Conservation (phyloP, 805 yeast genomes). For the Lipomyces oligophaga region DNA sequence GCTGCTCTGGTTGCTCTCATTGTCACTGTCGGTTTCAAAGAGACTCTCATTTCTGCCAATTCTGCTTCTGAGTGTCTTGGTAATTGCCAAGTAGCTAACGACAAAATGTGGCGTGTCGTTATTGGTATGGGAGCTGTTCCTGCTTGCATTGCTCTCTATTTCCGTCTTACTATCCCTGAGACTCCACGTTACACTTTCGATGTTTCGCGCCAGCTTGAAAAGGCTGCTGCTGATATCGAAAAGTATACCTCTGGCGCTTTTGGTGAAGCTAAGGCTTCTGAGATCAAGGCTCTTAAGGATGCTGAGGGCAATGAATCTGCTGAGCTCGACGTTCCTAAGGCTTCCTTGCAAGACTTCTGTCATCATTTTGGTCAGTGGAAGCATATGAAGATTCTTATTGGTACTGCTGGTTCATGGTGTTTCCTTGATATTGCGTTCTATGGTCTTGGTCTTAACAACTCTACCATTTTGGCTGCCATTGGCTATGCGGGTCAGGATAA, state of each 20-base stretch:
- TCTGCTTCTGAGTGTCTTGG: slow-evolving; percentile 58
- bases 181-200: slow-evolving; percentile 89
- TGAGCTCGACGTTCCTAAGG: slow-evolving; percentile 66
- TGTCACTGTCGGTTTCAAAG: slow-evolving; percentile 73
- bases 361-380: slow-evolving; percentile 80
- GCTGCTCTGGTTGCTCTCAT: slow-evolving; percentile 83
- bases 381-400: slow-evolving; percentile 75
- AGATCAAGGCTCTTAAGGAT: slow-evolving; percentile 27
- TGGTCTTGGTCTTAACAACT: slow-evolving; percentile 81
- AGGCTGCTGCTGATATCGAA: slow-evolving; percentile 54
- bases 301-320: slow-evolving; percentile 12
- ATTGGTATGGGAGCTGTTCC: slow-evolving; percentile 90
- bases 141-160: slow-evolving; percentile 75
- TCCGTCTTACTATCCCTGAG: slow-evolving; percentile 90
- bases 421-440: slow-evolving; percentile 85
- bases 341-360: slow-evolving; percentile 70
- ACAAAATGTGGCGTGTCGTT: slow-evolving; percentile 91
- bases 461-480: slow-evolving; percentile 73
- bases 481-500: slow-evolving; percentile 74
- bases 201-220: slow-evolving; percentile 55
- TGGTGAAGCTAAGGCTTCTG: slow-evolving; percentile 49
- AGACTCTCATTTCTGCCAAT: slow-evolving; percentile 51
- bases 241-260: slow-evolving; percentile 49
- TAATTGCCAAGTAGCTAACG: slow-evolving; percentile 71
- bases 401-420: slow-evolving; percentile 92